phyloP scores from a whole-genome alignment of 306 rosid genomes.

The Begonia peltatifolia region DNA sequence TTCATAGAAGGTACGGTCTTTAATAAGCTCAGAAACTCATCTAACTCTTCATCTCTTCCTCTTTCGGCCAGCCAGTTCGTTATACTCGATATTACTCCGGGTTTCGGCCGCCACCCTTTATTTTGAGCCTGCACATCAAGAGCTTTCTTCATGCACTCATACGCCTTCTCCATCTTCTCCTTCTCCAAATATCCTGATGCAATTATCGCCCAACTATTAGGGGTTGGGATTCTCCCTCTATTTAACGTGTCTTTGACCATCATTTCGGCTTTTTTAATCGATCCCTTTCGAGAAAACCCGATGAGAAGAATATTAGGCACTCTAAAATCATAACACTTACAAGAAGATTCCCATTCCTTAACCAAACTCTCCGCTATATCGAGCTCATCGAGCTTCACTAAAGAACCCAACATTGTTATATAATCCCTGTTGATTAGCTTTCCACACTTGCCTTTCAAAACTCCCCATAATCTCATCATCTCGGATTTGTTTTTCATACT shows the following conservation, averaged over 20 bases:
- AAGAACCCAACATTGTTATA: slow-evolving; percentile 41
- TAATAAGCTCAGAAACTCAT: slow-evolving; percentile 37
- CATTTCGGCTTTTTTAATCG: slow-evolving; percentile 34
- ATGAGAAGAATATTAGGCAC: slow-evolving; percentile 42
- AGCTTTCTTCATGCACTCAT: slow-evolving; percentile 47
- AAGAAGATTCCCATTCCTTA: slow-evolving; percentile 48
- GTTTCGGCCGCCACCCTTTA: slow-evolving; percentile 55
- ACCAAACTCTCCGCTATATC: slow-evolving; percentile 38
- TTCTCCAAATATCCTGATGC: slow-evolving; percentile 42
- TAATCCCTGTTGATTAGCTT: slow-evolving; percentile 55
- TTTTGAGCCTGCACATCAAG: slow-evolving; percentile 21
- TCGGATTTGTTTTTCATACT: slow-evolving; percentile 28
- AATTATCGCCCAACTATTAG: slow-evolving; percentile 60
- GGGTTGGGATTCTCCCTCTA: slow-evolving; percentile 48
- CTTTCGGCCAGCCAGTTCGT: slow-evolving; percentile 28
- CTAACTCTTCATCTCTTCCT: slow-evolving; percentile 26
- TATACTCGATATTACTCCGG: slow-evolving; percentile 20
- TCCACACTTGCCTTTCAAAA: slow-evolving; percentile 33
- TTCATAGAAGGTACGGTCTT: slow-evolving; percentile 32
- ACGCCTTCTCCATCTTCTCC: slow-evolving; percentile 53
- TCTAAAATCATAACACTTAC: slow-evolving; percentile 39
- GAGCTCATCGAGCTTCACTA: slow-evolving; percentile 48
- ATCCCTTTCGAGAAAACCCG: slow-evolving; percentile 29
- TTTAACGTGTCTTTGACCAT: slow-evolving; percentile 19
- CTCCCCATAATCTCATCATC: slow-evolving; percentile 51